Evolutionary conservation across 176 grass and related monocot species (phyloP).

Genomic region (Triticum turgidum): DNA sequence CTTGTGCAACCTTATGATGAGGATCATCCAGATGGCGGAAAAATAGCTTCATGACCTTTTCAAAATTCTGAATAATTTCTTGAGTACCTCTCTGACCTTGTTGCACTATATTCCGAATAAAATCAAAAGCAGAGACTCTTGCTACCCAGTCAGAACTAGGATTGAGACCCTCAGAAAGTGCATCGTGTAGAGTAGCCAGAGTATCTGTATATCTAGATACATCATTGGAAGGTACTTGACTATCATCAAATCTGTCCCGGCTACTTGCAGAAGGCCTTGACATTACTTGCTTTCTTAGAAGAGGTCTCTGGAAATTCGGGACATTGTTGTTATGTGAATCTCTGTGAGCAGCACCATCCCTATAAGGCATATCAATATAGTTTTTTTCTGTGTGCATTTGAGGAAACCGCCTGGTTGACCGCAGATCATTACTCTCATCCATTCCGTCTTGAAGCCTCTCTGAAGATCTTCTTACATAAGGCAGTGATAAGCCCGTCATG

Average conservation of each 20-base stretch:
- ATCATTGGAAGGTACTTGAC: constrained; percentile 54
- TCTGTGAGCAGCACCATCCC: constrained; percentile 57
- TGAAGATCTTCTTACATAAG: constrained; percentile 73
- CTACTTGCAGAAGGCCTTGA: constrained; percentile 69
- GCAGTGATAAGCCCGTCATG: constrained; percentile 61
- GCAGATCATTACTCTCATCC: constrained; percentile 61
- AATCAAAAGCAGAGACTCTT: constrained; percentile 93
- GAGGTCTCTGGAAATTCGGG: constrained; percentile 97
- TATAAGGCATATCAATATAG: constrained; percentile 64
- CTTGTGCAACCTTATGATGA: constrained; percentile 96
- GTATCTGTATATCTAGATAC: constrained; percentile 73
- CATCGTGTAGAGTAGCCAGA: constrained; percentile 78
- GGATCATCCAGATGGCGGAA: constrained; percentile 97
- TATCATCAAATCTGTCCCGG: constrained; percentile 74
- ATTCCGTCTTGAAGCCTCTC: constrained; percentile 65
- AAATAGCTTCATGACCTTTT: constrained; percentile 99
- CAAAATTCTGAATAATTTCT: constrained; percentile 93
- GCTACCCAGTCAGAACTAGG: constrained; percentile 90
- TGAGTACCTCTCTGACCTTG: constrained; percentile 82
- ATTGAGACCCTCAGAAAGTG: constrained; percentile 89
- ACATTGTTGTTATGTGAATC: constrained; percentile 71
- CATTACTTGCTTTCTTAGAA: constrained; percentile 93
- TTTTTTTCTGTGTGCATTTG: constrained; percentile 71
- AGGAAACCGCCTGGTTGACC: constrained; percentile 51
- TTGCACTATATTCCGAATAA: constrained; percentile 78